Percentiles rank a stretch among this genome's conserved stretches.
phyloP scores from a whole-genome alignment of 164 flowering plant species.

The Macadamia integrifolia region DNA sequence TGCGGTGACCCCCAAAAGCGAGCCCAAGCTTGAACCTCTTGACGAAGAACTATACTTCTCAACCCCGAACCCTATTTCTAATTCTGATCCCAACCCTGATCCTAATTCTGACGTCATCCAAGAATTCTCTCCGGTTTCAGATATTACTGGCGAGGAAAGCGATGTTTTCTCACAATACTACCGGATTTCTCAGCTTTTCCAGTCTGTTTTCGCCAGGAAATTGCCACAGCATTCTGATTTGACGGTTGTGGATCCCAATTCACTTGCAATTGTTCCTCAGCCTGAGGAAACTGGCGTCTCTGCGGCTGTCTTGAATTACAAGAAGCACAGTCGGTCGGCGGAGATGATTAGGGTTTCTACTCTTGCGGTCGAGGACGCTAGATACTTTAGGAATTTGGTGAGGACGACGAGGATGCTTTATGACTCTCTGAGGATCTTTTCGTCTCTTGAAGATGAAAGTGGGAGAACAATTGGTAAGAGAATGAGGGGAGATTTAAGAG shows the following conservation, averaged over 20 bases:
- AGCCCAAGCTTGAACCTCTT: conserved; percentile 37
- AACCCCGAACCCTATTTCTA: neutral
- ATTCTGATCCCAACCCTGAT: neutral
- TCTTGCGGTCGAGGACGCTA: conserved; percentile 38
- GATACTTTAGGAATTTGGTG: conserved; percentile 48
- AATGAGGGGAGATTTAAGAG: conserved; percentile 46
- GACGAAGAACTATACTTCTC: conserved; percentile 11
- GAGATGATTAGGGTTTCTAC: conserved; percentile 67
- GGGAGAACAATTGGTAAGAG: conserved; percentile 18
- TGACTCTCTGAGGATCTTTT: conserved; percentile 55
- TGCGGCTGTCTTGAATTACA: neutral
- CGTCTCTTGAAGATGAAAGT: conserved; percentile 31
- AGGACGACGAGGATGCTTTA: conserved; percentile 55
- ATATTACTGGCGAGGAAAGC: conserved; percentile 9
- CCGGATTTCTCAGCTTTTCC: conserved; percentile 55
- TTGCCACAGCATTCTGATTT: conserved; percentile 8
- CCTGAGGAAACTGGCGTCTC: conserved; percentile 10
- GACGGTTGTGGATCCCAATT: conserved; percentile 21
- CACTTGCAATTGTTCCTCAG: conserved; percentile 44
- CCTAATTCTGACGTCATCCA: conserved; percentile 13
- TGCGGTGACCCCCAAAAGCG: conserved; percentile 34
- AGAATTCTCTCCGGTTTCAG: conserved; percentile 6
- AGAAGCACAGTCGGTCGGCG: conserved; percentile 29
- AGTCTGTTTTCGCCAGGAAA: conserved; percentile 44
- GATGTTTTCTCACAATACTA: conserved; percentile 49